phyloP scores from a whole-genome alignment of 768 basidiomycete species.

The Amanita brunnescens region DNA sequence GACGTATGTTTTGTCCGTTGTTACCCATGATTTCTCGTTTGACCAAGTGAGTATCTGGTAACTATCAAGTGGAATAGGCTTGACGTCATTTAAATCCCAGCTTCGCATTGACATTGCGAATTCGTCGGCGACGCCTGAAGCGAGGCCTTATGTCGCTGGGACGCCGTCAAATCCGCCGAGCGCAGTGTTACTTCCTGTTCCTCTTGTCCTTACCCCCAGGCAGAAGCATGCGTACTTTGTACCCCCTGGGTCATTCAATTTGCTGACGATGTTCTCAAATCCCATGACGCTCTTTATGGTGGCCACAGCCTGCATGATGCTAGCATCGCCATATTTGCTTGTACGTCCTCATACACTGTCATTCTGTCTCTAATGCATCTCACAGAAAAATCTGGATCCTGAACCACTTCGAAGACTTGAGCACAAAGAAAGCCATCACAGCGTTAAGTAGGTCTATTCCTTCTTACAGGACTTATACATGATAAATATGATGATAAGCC shows the following conservation, averaged over 20 bases:
- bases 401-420: constrained; percentile 58
- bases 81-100: constrained; percentile 26
- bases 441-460: constrained; percentile 46
- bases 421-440: constrained; percentile 47
- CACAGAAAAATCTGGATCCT: constrained; percentile 70
- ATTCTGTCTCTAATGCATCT: constrained; percentile 8
- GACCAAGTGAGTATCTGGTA: constrained; percentile 44
- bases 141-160: constrained; percentile 57
- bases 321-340: constrained; percentile 71
- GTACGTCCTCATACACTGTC: constrained; percentile 25
- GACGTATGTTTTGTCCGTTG: constrained; percentile 59
- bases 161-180: constrained; percentile 59
- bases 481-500: constrained; percentile 18
- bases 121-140: constrained; percentile 30
- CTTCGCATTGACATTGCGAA: constrained; percentile 58
- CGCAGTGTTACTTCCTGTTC: constrained; percentile 48
- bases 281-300: constrained; percentile 83
- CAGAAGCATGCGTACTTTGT: constrained; percentile 57
- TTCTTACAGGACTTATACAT: not conserved
- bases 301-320: constrained; percentile 53
- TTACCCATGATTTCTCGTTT: constrained; percentile 58
- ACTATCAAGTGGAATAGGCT: not conserved
- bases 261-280: constrained; percentile 68
- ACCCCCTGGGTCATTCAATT: constrained; percentile 63
- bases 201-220: constrained; percentile 46